These are phyloP conservation scores for Chaetomiaceae sp. DNA, from an alignment of 2,329 filamentous ascomycete genomes.

Conservation along the genomic window DNA sequence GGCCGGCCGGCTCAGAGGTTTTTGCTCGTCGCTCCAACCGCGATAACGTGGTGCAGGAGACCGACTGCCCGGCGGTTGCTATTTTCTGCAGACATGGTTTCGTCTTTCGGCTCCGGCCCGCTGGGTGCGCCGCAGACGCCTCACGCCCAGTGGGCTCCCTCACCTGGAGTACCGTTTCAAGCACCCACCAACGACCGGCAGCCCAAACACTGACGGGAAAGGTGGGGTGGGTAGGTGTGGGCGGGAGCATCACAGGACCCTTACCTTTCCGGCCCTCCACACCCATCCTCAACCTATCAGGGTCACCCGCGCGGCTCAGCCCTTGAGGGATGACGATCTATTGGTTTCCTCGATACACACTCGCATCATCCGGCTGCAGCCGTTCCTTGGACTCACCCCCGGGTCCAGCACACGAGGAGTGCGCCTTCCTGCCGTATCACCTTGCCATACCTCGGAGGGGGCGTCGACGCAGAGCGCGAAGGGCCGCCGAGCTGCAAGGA, in stretches of 20 bases:
- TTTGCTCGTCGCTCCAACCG: conserved; percentile 1
- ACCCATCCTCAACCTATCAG: conserved; percentile 17
- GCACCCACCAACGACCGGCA: conserved; percentile 15
- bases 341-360: conserved; percentile 17
- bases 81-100: conserved; percentile 11
- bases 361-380: background rate
- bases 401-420: background rate
- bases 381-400: conserved; percentile 6
- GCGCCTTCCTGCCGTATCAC: background rate
- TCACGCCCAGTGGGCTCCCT: conserved; percentile 19
- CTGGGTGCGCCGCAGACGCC: conserved; percentile 19
- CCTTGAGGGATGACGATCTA: conserved; percentile 9
- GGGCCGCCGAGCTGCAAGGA: conserved; percentile 7
- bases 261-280: conserved; percentile 20
- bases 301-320: conserved; percentile 26
- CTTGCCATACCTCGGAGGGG: background rate
- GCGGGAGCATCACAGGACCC: conserved; percentile 18
- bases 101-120: conserved; percentile 19
- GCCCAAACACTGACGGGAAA: conserved; percentile 3
- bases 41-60: background rate
- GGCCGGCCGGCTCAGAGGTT: background rate
- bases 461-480: background rate
- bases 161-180: conserved; percentile 20
- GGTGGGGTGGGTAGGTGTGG: background rate
- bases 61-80: conserved; percentile 1